Conservation (phyloP, 768 basidiomycete species). For the Lentinula detonsa region DNA sequence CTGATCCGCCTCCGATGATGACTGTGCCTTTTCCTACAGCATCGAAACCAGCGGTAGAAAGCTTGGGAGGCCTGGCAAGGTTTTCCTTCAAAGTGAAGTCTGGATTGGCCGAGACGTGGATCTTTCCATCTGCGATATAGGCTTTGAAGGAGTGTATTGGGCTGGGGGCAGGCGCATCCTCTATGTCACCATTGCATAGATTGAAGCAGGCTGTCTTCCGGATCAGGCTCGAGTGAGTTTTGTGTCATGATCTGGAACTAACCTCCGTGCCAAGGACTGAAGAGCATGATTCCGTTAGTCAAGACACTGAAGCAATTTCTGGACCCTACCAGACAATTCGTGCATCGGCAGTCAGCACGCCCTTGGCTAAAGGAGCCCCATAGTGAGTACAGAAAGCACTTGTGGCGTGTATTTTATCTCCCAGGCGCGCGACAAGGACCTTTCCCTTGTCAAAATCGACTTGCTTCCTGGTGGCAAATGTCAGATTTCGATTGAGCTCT, state of each 20-base stretch:
- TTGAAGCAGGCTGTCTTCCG: slow-evolving; percentile 72
- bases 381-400: slow-evolving; percentile 89
- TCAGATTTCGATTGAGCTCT: neutral
- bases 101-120: slow-evolving; percentile 69
- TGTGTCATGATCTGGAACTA: neutral
- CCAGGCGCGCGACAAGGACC: slow-evolving; percentile 71
- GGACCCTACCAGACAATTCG: slow-evolving; percentile 66
- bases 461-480: slow-evolving; percentile 60
- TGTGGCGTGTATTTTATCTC: slow-evolving; percentile 71
- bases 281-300: neutral
- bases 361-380: slow-evolving; percentile 82
- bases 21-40: slow-evolving; percentile 62
- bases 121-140: slow-evolving; percentile 61
- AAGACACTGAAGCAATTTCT: neutral
- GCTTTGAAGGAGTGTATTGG: slow-evolving; percentile 77
- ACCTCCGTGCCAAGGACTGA: slow-evolving; percentile 88
- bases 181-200: slow-evolving; percentile 78
- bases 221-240: neutral
- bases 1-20: slow-evolving; percentile 84
- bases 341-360: slow-evolving; percentile 73
- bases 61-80: slow-evolving; percentile 53
- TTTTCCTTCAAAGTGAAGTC: slow-evolving; percentile 60
- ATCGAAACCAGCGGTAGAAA: slow-evolving; percentile 40
- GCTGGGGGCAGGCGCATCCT: slow-evolving; percentile 84
- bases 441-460: slow-evolving; percentile 74